Base-by-base conservation (phyloP, 1,139 yeast genomes). In the Pichia terricola region DNA sequence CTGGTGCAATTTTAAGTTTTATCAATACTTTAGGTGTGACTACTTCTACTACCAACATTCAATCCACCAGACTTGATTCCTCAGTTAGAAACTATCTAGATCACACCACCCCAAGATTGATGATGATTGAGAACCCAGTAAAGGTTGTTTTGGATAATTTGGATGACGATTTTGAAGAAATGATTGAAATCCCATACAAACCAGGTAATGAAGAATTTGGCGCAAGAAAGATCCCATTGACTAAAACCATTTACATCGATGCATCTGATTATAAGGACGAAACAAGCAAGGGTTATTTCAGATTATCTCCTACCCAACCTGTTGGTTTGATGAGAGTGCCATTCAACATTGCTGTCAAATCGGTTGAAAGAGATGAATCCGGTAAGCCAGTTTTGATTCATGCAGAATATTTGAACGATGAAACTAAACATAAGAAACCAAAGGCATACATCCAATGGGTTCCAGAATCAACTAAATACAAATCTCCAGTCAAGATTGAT, bases 391-490 rank as follows among this genome's bases (percentile, higher is more conserved):
- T 69, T 25, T 79, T 77, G 64, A 77, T 94, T 47, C 81, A 81
- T 53, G 96, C 85, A 40, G 77, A 82, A 58, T 91, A 91, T 62
- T 87, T 88, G 59, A 77, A 77, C 53, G 85, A 75, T 46, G 66
- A 70, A 41, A 63, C 64, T 37, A 69, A 70, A 40, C 75, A 73
- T 57, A 66, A 63, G 54, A 85, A 83, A 59, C 96, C 97, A 55
- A 91, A 89, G 73, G 88, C 98, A 2, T 94, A 72, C 61, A 88
- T 94, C 60, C 98, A 94, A 68, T 94, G 99, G 99, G 80, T 94
- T 45, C 95, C 96, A 39, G 77, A 77, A 50, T 69, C 79, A 22
- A 69, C 72, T 36, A 73, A 74, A 48, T 69, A 76, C 56, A 67
- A 69, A 40, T 79, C 87, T 6, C 88, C 88, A 5, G 69, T 81